Evolutionary conservation across 2,329 filamentous ascomycete species (phyloP), one percentile per base, ranked within the genome.

Genomic region (Stagonosporopsis chrysanthemi): DNA sequence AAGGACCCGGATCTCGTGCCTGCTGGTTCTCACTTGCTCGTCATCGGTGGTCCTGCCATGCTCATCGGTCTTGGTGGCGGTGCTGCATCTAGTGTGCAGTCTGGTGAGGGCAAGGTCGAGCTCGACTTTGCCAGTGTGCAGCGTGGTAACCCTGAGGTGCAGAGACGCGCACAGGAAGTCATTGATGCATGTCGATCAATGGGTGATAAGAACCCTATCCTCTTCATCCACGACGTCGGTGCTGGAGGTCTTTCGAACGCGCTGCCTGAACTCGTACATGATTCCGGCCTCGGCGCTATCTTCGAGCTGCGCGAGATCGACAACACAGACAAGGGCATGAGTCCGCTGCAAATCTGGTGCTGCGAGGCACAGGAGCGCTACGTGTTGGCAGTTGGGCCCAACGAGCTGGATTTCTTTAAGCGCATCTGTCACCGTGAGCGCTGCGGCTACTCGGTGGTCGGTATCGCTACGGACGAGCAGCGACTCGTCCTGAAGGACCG

Each of bases 51-150:
- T 0, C 95, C 95, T 35, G 94, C 94, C 11, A 99, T 99, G 95
- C 83, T 99, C 33, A 98, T 99, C 71, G 95, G 95, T 36, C 87
- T 99, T 50, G 95, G 95, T 66, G 95, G 95, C 58, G 95, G 95
- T 71, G 95, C 95, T 49, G 95, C 95, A 8, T 98, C 94, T 2
- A 96, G 91, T 79, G 90, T 92, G 59, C 87, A 91, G 35, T 95
- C 92, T 17, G 91, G 90, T 44, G 92, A 97, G 79, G 90, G 89
- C 29, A 95, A 90, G 43, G 92, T 93, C 0, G 93, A 97, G 65
- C 83, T 99, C 2, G 95, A 99, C 75, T 99, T 98, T 78, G 92
- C 94, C 68, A 97, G 92, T 80, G 95, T 99, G 29, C 95, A 99
- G 79, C 85, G 95, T 79, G 95, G 94, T 43, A 99, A 99, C 72